These are phyloP conservation scores for Didymella exigua DNA, from an alignment of 2,329 filamentous ascomycete genomes.

Conservation along the genomic window DNA sequence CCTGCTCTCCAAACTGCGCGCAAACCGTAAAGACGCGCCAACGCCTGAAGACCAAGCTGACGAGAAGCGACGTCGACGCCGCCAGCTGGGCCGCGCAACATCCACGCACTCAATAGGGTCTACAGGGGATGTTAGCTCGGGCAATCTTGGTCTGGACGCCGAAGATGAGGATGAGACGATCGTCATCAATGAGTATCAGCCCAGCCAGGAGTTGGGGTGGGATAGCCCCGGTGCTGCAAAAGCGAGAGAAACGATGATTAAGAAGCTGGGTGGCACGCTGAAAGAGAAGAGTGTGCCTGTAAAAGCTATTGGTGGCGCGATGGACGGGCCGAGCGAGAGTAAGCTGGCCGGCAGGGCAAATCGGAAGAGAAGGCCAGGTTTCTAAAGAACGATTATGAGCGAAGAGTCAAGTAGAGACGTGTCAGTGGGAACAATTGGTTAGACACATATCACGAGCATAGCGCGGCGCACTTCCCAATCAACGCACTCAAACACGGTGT, in stretches of 20 bases:
- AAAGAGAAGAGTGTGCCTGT: conserved; percentile 35
- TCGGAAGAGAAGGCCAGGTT: conserved; percentile 34
- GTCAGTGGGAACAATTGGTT: background rate
- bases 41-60: conserved; percentile 28
- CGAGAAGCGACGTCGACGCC: conserved; percentile 27
- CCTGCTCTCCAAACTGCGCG: conserved; percentile 39
- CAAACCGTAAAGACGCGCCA: conserved; percentile 35
- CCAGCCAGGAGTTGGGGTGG: conserved; percentile 48
- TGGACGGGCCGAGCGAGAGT: conserved; percentile 39
- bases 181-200: conserved; percentile 36
- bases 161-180: conserved; percentile 28
- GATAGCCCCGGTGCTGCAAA: conserved; percentile 45
- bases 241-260: conserved; percentile 46
- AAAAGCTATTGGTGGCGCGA: conserved; percentile 42
- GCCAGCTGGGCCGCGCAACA: conserved; percentile 41
- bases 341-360: conserved; percentile 24
- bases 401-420: background rate
- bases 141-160: conserved; percentile 19
- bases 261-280: conserved; percentile 44
- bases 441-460: background rate
- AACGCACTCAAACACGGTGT: background rate
- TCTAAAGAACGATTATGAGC: background rate
- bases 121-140: conserved; percentile 33
- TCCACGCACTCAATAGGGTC: conserved; percentile 40
- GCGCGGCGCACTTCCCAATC: background rate